Base-by-base conservation (phyloP, 495 filamentous ascomycete genomes). In the Xylaria bambusicola region DNA sequence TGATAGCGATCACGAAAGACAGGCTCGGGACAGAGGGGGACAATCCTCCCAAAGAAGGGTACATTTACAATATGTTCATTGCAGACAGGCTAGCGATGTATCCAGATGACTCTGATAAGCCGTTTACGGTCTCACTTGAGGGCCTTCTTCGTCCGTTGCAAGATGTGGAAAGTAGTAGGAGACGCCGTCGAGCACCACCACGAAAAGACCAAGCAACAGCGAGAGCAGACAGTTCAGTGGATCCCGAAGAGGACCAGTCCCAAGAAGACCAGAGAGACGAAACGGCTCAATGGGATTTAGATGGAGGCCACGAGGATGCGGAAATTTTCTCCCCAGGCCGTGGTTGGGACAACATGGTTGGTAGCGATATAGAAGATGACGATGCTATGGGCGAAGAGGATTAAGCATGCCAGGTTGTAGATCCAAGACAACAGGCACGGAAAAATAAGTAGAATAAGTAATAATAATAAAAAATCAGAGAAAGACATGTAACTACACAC, bases 1-100 rank as follows among this genome's bases (percentile, higher is more conserved):
- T 95, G 57, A 66, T 80, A 44, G 79, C 80, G 31, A 75, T 83
- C 58, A 68, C 75, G 29, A 71, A 73, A 60, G 63, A 71, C 44
- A 75, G 78, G 49, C 67, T 66, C 35, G 66, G 82, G 20, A 73
- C 70, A 9, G 83, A 90, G 56, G 68, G 69, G 21, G 82, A 87
- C 20, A 88, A 75, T 31, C 62, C 63, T 13, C 62, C 53, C 29
- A 70, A 64, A 41, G 55, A 57, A n/a, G 68, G 68, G 12, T 68
- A 60, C 20, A 44, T 70, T 27, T 70, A 70, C 56, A 64, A 70
- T 31, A 60, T 55, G 7, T 70, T 70, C 31, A 56, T 70, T 1
- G 62, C 57, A 6, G 62, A 61, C 0, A 64, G 59, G 38, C 42
- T 70, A 10, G 57, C 42, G 5, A 31, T 55, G 18, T 70, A 58